Percentiles rank a stretch among this genome's conserved stretches.
These are phyloP conservation scores for Debaryomyces hansenii DNA, from an alignment of 805 yeast genomes.

Conservation along the genomic window DNA sequence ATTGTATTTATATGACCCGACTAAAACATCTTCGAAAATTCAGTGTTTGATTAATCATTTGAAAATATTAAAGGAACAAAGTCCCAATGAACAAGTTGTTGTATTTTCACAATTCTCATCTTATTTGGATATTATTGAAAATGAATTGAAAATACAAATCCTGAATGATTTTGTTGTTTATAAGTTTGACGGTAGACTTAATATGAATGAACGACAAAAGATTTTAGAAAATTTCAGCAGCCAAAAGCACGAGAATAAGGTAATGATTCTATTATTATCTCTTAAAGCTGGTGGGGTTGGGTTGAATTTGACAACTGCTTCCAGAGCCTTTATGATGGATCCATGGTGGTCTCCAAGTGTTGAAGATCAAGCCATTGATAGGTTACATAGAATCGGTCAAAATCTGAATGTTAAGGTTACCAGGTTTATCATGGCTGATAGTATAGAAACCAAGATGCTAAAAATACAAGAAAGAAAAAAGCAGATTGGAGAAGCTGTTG, in stretches of 20 bases:
- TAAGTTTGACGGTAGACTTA: constrained; percentile 82
- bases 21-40: constrained; percentile 67
- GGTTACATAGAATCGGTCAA: constrained; percentile 92
- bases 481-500: constrained; percentile 77
- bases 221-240: constrained; percentile 57
- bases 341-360: constrained; percentile 97
- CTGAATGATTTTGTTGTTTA: constrained; percentile 52
- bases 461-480: constrained; percentile 82
- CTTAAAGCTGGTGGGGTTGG: constrained; percentile 96
- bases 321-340: constrained; percentile 85
- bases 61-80: constrained; percentile 49
- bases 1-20: constrained; percentile 46
- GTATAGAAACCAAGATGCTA: constrained; percentile 88
- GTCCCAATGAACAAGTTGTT: constrained; percentile 71
- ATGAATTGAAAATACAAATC: constrained; percentile 46
- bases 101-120: constrained; percentile 91
- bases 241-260: constrained; percentile 25
- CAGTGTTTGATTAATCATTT: constrained; percentile 66
- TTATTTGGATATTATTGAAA: constrained; percentile 71
- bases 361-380: constrained; percentile 88
- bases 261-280: constrained; percentile 64
- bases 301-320: constrained; percentile 80
- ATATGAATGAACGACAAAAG: constrained; percentile 60
- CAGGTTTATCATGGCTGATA: constrained; percentile 76
- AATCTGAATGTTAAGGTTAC: constrained; percentile 65